A percentile compares a stretch with the other conserved stretches of the same genome.
Conservation (phyloP, 2,329 filamentous ascomycete species). For the Xylariomycetidae sp. region DNA sequence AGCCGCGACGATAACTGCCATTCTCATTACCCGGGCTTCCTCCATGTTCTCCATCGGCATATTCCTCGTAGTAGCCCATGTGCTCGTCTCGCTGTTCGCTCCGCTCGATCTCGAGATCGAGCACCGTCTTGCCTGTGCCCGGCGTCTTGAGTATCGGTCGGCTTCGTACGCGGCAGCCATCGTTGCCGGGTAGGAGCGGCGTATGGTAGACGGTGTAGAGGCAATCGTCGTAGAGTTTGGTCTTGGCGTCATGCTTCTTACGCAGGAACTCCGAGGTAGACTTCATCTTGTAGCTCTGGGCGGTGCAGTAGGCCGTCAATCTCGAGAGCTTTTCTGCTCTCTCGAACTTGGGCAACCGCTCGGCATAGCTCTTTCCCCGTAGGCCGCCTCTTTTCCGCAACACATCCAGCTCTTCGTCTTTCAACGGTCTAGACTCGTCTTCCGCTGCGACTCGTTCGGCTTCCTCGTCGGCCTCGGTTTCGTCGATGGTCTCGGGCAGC, state of each 20-base stretch:
- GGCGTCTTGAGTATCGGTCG: slow-evolving; percentile 89
- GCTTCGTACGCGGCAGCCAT: slow-evolving; percentile 83
- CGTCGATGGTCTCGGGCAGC: slow-evolving; percentile 71
- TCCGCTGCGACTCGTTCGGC: slow-evolving; percentile 40
- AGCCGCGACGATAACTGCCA: slow-evolving; percentile 12
- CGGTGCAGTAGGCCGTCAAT: slow-evolving; percentile 93
- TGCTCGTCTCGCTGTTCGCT: slow-evolving; percentile 86
- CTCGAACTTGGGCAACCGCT: slow-evolving; percentile 82
- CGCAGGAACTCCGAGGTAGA: slow-evolving; percentile 84
- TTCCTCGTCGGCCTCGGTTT: slow-evolving; percentile 49
- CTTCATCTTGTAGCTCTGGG: slow-evolving; percentile 86
- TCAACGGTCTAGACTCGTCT: slow-evolving; percentile 54
- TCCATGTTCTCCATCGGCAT: slow-evolving; percentile 46
- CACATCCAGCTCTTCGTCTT: slow-evolving; percentile 62
- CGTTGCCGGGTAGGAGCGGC: slow-evolving; percentile 75
- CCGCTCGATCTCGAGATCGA: slow-evolving; percentile 93
- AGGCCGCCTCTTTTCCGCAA: slow-evolving; percentile 56
- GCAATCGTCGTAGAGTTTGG: slow-evolving; percentile 97
- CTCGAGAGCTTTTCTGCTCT: slow-evolving; percentile 81
- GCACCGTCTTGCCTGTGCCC: slow-evolving; percentile 77
- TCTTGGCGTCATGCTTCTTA: slow-evolving; percentile 81
- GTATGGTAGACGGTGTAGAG: slow-evolving; percentile 93
- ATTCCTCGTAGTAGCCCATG: slow-evolving; percentile 82
- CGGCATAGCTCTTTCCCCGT: slow-evolving; percentile 83
- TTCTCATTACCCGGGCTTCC: slow-evolving; percentile 20